Evolutionary conservation across 2,329 filamentous ascomycete species (phyloP), one percentile per base, ranked within the genome.

Genomic region (Exophiala mesophila): DNA sequence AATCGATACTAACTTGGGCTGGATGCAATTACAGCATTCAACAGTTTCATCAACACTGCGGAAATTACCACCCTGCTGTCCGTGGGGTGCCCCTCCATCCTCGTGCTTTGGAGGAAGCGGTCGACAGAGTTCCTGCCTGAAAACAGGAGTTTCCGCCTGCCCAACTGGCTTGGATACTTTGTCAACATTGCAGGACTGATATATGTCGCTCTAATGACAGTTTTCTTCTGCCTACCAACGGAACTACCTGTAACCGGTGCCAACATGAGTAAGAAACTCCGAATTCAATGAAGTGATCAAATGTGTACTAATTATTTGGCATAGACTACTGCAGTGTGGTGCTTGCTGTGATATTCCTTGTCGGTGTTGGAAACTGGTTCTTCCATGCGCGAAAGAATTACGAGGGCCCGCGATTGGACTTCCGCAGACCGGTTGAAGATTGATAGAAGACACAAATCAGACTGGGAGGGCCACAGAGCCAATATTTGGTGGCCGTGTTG

Each of bases 351-450:
- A 55, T 60, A 3, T 55, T 65, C 7, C 50, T 65, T 4, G 40
- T 61, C 23, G 59, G 77, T 38, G 60, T 80, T 7, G 50, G 67
- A 3, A 83, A 79, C 79, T 83, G 83, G 60, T 69, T 82, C 50
- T 68, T 67, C 1, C 74, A 78, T 55, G 80, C 78, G 6, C 66
- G 78, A 38, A 80, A 78, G 62, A 72, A 78, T 50, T 84, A 83
- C 53, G 68, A 3, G 80, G 80, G 0, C 80, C 80, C 17, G 26
- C n/a, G 21, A 34, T 34, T 19, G 32, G n/a, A n/a, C n/a, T n/a
- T n/a, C n/a, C n/a, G n/a, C n/a, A n/a, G n/a, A n/a, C n/a, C n/a
- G n/a, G n/a, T n/a, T n/a, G n/a, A n/a, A n/a, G n/a, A n/a, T n/a
- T n/a, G n/a, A n/a, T n/a, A n/a, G n/a, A n/a, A n/a, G n/a, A n/a